Base-by-base conservation (phyloP, 371 early-diverging fungal genomes). In the Actinomortierella wolfii region DNA sequence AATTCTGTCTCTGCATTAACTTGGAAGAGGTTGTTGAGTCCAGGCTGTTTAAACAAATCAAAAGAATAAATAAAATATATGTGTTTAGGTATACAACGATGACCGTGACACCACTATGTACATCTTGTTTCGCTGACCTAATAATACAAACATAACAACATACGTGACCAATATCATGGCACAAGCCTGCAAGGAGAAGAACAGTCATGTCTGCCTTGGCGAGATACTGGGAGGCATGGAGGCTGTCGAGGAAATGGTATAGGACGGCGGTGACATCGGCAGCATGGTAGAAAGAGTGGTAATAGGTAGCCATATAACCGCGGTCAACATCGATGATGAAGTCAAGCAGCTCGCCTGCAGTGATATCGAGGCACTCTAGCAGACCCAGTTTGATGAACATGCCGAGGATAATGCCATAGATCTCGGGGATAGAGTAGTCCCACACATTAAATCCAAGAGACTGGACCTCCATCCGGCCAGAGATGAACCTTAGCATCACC, bases 161-260 rank as follows among this genome's bases (percentile, higher is more conserved):
- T 88, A 92, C 92, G 76, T 96, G 96, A 41, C 94, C 91, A 56
- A 91, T 87, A 67, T 96, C 96, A 75, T 96, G 96, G 68, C 93
- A 92, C 41, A 96, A 80, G n/a, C 89, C 95, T 39, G 92, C 88
- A 41, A 96, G 84, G 26, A 94, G 68, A 43, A 95, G 67, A 9
- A 89, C 83, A 17, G 89, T 86, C 57, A 89, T 79, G 62, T 94
- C 94, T 11, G 85, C 78, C 20, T 81, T 66, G n/a, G 89, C 80
- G 11, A 93, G 67, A 49, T 87, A 88, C 9, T 80, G 81, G 0
- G 79, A 76, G 0, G 89, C 86, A 40, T 80, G 83, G 61, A 88
- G 80, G 26, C 88, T 81, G 26, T 67, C 76, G 4, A 95, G 76
- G 76, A 91, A 85, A 59, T 91, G 86, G 75, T 87, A 92, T 9